Conservation (phyloP, 306 rosid genomes). For the Rosa chinensis region DNA sequence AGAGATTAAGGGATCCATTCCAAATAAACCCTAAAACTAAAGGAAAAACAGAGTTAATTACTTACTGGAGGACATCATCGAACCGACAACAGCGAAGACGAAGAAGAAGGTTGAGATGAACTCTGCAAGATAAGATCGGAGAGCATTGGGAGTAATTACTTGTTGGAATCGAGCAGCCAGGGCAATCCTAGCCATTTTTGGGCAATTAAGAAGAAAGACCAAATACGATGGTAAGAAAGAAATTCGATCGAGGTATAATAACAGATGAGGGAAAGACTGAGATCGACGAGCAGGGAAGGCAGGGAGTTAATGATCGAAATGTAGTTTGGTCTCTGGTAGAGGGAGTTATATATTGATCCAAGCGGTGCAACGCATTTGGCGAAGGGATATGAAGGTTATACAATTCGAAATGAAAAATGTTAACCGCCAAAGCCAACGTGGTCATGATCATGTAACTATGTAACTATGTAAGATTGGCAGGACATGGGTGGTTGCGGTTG, state of each 20-base stretch:
- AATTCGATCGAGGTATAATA: not conserved
- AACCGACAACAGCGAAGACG: slow-evolving; percentile 60
- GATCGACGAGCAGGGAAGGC: not conserved
- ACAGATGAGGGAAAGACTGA: not conserved
- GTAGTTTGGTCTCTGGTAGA: too few species aligned
- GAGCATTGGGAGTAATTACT: slow-evolving; percentile 53
- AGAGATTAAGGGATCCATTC: not conserved
- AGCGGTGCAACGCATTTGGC: slow-evolving; percentile 4
- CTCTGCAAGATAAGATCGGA: slow-evolving; percentile 80
- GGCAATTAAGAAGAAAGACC: not conserved
- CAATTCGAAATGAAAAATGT: not conserved
- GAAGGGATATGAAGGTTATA: slow-evolving; percentile 12
- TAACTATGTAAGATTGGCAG: not conserved
- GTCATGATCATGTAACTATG: not conserved
- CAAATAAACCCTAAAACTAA: not conserved
- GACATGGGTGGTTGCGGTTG: not conserved
- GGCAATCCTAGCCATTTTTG: slow-evolving; percentile 53
- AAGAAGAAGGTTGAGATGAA: slow-evolving; percentile 87
- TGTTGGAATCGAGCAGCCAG: slow-evolving; percentile 49
- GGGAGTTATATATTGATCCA: slow-evolving; percentile 5
- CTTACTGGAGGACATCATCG: slow-evolving; percentile 80
- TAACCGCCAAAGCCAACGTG: slow-evolving; percentile 16
- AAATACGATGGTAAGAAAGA: too few species aligned
- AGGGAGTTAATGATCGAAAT: not conserved
- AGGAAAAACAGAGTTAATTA: not conserved